Evolutionary conservation across 1,139 yeast species (phyloP).

Genomic region (Pichia sp.): DNA sequence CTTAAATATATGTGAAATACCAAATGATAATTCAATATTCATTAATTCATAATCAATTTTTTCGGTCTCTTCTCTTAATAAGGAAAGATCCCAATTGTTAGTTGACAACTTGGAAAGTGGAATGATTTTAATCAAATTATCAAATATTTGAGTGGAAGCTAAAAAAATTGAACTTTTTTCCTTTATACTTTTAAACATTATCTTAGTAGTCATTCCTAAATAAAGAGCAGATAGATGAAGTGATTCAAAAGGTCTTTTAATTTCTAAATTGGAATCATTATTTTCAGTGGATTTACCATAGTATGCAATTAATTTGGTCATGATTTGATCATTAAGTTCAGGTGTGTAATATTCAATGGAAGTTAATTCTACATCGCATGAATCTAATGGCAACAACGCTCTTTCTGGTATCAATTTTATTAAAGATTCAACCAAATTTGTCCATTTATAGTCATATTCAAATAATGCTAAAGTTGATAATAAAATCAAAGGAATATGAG

Average conservation of each 20-base stretch:
- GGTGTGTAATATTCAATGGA: slow-evolving; percentile 12
- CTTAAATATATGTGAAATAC: slow-evolving; percentile 41
- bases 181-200: slow-evolving; percentile 32
- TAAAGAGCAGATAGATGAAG: slow-evolving; percentile 41
- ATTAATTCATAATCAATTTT: slow-evolving; percentile 20
- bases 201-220: slow-evolving; percentile 33
- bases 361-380: slow-evolving; percentile 28
- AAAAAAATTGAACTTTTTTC: slow-evolving; percentile 24
- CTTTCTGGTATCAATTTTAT: slow-evolving; percentile 52
- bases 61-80: slow-evolving; percentile 33
- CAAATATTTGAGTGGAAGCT: slow-evolving; percentile 37
- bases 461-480: slow-evolving; percentile 38
- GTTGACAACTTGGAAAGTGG: slow-evolving; percentile 35
- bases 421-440: slow-evolving; percentile 34
- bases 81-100: slow-evolving; percentile 29
- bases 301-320: slow-evolving; percentile 23
- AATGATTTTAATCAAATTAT: slow-evolving; percentile 40
- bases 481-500: slow-evolving; percentile 69
- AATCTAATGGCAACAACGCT: slow-evolving; percentile 46
- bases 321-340: slow-evolving; percentile 18
- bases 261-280: background rate
- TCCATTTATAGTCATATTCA: slow-evolving; percentile 16
- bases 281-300: slow-evolving; percentile 8
- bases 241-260: slow-evolving; percentile 37
- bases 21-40: slow-evolving; percentile 37